Percentiles rank a stretch among this genome's conserved stretches.
These are phyloP conservation scores for Neurospora sp. DNA, from an alignment of 2,329 filamentous ascomycete species.

Conservation along the genomic window DNA sequence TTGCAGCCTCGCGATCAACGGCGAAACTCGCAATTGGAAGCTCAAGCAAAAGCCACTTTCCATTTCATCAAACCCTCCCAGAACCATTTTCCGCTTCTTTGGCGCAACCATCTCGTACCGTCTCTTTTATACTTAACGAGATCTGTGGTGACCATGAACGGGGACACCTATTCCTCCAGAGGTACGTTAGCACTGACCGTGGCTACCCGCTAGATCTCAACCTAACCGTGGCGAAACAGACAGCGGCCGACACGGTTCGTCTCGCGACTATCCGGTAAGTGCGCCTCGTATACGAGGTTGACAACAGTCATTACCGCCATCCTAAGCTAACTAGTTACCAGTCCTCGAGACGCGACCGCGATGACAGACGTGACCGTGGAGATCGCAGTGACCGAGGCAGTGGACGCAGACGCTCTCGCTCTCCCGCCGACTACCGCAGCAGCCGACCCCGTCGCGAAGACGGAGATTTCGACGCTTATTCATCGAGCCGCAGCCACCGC, in stretches of 20 bases:
- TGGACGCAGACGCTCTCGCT: conserved; percentile 72
- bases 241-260: conserved; percentile 41
- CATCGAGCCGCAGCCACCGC: conserved; percentile 82
- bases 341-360: conserved; percentile 24
- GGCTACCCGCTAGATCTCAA: conserved; percentile 12
- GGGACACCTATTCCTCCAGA: conserved; percentile 70
- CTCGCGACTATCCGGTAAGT: conserved; percentile 45
- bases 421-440: conserved; percentile 59
- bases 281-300: neutral
- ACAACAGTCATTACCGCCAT: neutral
- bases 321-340: conserved; percentile 7
- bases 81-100: neutral
- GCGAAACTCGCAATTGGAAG: neutral
- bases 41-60: neutral
- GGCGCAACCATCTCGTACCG: neutral
- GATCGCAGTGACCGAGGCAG: conserved; percentile 25
- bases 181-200: conserved; percentile 36
- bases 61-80: neutral
- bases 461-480: conserved; percentile 68
- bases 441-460: conserved; percentile 62
- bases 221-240: conserved; percentile 20
- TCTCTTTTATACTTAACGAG: neutral
- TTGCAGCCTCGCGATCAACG: conserved; percentile 32
- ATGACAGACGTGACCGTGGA: conserved; percentile 24
- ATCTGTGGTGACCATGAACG: conserved; percentile 54